Percentiles rank a stretch among this genome's conserved stretches.
These are phyloP conservation scores for Xerocomellus dryophilus DNA, from an alignment of 768 basidiomycete genomes.

Conservation along the genomic window DNA sequence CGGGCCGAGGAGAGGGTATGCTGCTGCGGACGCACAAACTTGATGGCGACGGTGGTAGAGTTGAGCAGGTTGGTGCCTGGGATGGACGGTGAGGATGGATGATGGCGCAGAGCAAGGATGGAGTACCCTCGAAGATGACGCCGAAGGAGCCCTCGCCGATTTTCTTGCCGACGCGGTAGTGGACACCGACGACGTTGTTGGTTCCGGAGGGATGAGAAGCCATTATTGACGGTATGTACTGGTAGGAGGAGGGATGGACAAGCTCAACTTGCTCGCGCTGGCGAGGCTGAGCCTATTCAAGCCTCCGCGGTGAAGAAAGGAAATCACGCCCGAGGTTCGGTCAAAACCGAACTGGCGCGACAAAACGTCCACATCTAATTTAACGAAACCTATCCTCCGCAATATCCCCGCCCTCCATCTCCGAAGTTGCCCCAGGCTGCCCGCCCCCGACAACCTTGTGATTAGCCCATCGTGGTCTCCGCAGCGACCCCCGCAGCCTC, in stretches of 20 bases:
- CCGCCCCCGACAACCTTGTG: conserved; percentile 5
- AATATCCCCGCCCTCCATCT: conserved; percentile 20
- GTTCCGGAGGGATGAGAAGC: conserved; percentile 55
- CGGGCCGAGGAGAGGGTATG: neutral
- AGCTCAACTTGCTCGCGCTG: conserved; percentile 10
- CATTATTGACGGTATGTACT: conserved; percentile 40
- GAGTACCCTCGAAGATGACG: conserved; percentile 86
- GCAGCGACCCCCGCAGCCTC: too few species aligned
- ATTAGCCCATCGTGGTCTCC: neutral
- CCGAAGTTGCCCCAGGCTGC: conserved; percentile 13
- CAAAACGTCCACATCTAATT: neutral
- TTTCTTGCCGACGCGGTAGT: conserved; percentile 98
- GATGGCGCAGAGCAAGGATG: neutral
- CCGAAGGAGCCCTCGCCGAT: conserved; percentile 99
- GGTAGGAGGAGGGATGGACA: conserved; percentile 10
- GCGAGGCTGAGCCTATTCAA: conserved; percentile 23
- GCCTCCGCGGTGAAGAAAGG: conserved; percentile 32
- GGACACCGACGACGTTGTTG: conserved; percentile 86
- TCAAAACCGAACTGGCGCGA: conserved; percentile 23
- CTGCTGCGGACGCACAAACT: conserved; percentile 76
- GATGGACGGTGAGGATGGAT: neutral
- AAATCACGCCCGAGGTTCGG: conserved; percentile 27
- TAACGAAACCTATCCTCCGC: conserved; percentile 12
- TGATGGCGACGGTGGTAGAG: conserved; percentile 98
- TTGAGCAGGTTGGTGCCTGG: conserved; percentile 96